Evolutionary conservation across 169 alveolate species (phyloP).

Genomic region (Plasmodium sp.): DNA sequence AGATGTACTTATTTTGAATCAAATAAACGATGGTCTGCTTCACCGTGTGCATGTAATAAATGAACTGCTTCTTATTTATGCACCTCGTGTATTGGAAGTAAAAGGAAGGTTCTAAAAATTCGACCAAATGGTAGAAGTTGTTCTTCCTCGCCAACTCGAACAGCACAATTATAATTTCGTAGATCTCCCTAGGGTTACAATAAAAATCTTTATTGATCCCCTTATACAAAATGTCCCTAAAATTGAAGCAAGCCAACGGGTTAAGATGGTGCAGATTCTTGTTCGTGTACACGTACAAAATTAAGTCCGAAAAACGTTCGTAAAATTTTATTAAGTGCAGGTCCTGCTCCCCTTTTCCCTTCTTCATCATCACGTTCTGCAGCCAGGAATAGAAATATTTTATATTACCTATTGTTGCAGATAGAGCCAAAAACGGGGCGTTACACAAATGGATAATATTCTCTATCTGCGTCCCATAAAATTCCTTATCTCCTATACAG

Average conservation of each 20-base stretch:
- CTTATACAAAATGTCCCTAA: constrained; percentile 65
- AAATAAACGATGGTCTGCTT: constrained; percentile 66
- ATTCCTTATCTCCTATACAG: constrained; percentile 87
- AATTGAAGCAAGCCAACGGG: constrained; percentile 81
- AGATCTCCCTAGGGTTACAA: constrained; percentile 72
- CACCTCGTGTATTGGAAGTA: constrained; percentile 64
- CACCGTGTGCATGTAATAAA: constrained; percentile 72
- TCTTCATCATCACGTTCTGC: constrained; percentile 75
- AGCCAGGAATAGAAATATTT: constrained; percentile 87
- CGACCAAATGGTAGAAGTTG: constrained; percentile 41
- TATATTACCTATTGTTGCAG: constrained; percentile 94
- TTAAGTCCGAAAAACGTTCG: constrained; percentile 89
- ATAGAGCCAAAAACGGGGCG: constrained; percentile 93
- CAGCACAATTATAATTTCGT: constrained; percentile 57
- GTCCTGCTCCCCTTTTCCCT: constrained; percentile 49
- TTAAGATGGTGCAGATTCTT: constrained; percentile 77
- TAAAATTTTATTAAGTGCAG: constrained; percentile 86
- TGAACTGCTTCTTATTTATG: constrained; percentile 66
- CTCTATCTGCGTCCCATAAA: constrained; percentile 80
- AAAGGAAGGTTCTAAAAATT: constrained; percentile 74
- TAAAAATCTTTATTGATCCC: constrained; percentile 74
- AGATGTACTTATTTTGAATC: constrained; percentile 58
- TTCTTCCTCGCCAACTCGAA: constrained; percentile 65
- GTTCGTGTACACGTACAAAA: constrained; percentile 80
- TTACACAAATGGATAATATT: constrained; percentile 88